phyloP scores from a whole-genome alignment of 768 basidiomycete genomes.

The Leucocoprinus birnbaumii region DNA sequence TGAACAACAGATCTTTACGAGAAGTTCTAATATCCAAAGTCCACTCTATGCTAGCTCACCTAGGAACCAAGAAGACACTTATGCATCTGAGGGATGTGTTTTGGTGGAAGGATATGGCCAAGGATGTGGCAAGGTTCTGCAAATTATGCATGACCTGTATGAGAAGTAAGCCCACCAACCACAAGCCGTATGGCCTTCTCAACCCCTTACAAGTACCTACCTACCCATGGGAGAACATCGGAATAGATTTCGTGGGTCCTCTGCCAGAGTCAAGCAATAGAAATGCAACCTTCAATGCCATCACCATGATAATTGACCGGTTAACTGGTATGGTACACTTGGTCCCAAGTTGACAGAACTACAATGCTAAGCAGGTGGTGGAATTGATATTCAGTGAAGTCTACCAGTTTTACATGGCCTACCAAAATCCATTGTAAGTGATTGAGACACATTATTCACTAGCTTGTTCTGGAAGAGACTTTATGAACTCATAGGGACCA shows the following conservation, averaged over 20 bases:
- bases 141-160: conserved; percentile 22
- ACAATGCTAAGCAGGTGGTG: conserved; percentile 11
- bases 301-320: conserved; percentile 18
- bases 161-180: conserved; percentile 17
- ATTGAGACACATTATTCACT: conserved; percentile 31
- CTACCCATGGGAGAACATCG: conserved; percentile 14
- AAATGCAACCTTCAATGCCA: conserved; percentile 6
- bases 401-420: conserved; percentile 14
- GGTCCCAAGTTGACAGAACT: conserved; percentile 13
- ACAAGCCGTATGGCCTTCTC: conserved; percentile 22
- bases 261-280: conserved; percentile 18
- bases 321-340: conserved; percentile 17
- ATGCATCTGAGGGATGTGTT: conserved; percentile 26
- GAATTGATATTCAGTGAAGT: conserved; percentile 14
- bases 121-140: conserved; percentile 23
- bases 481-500: conserved; percentile 7
- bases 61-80: conserved; percentile 29
- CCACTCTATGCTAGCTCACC: conserved; percentile 33
- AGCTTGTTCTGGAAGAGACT: conserved; percentile 28
- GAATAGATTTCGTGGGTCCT: conserved; percentile 19
- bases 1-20: conserved; percentile 14
- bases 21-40: conserved; percentile 33
- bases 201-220: conserved; percentile 15
- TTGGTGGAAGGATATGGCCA: conserved; percentile 33
- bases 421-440: conserved; percentile 23